A percentile compares a stretch with the other conserved stretches of the same genome.
These are phyloP conservation scores for Phyllosticta paracitricarpa DNA, from an alignment of 2,329 filamentous ascomycete genomes.

Conservation along the genomic window DNA sequence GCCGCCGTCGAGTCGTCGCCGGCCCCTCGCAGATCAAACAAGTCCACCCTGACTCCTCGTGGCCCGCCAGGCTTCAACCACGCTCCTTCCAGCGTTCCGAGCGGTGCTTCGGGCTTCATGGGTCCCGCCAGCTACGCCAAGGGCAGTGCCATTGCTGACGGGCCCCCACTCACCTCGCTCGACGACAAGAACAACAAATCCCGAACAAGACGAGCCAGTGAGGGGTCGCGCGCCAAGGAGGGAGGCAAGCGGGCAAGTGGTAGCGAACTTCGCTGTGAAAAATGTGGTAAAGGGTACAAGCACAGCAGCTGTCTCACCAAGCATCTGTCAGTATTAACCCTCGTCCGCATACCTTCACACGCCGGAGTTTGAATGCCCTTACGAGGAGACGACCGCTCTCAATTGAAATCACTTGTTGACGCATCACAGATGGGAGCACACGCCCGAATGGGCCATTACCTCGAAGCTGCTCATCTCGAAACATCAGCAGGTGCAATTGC, in stretches of 20 bases:
- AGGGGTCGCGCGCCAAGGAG: constrained; percentile 74
- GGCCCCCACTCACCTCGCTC: constrained; percentile 46
- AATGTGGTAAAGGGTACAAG: constrained; percentile 99
- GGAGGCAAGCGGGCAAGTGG: constrained; percentile 67
- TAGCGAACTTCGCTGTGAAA: constrained; percentile 87
- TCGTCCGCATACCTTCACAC: constrained; percentile 33
- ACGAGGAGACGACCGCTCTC: background rate
- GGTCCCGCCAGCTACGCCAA: constrained; percentile 32
- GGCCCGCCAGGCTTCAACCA: constrained; percentile 48
- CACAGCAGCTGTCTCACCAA: constrained; percentile 99
- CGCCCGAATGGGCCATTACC: constrained; percentile 92
- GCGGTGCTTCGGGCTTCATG: constrained; percentile 32
- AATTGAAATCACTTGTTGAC: constrained; percentile 6
- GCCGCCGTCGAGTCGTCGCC: constrained; percentile 55
- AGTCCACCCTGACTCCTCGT: constrained; percentile 39
- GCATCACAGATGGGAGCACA: constrained; percentile 85
- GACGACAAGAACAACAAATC: constrained; percentile 40
- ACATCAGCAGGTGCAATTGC: constrained; percentile 95
- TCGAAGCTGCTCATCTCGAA: constrained; percentile 98
- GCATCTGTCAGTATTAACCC: constrained; percentile 81
- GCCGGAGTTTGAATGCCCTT: constrained; percentile 29
- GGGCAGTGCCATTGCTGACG: constrained; percentile 61
- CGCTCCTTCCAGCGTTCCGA: constrained; percentile 59
- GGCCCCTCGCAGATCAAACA: constrained; percentile 59
- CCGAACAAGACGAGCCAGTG: constrained; percentile 60